Conservation (phyloP, 1,284 basidiomycete genomes). For the Ceratobasidium theobromae region DNA sequence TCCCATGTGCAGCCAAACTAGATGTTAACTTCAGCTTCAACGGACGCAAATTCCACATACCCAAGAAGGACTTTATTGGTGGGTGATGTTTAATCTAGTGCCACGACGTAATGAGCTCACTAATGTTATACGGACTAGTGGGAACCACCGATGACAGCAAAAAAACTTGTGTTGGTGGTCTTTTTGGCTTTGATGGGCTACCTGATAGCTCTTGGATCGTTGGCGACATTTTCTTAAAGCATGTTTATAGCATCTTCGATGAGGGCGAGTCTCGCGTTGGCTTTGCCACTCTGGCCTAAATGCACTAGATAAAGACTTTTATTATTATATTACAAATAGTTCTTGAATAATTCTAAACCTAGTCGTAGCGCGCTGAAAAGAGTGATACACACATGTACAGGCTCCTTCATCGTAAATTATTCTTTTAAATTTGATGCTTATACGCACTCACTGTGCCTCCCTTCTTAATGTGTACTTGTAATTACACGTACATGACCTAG, state of each 20-base stretch:
- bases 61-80: slow-evolving; percentile 33
- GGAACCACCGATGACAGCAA: slow-evolving; percentile 22
- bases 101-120: too few species aligned
- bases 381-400: too few species aligned
- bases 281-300: slow-evolving; percentile 32
- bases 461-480: too few species aligned
- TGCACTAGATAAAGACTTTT: neutral
- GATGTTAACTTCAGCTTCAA: slow-evolving; percentile 27
- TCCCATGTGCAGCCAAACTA: slow-evolving; percentile 26
- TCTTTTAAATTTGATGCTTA: too few species aligned
- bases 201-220: slow-evolving; percentile 32
- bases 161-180: slow-evolving; percentile 32
- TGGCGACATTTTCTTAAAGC: slow-evolving; percentile 36
- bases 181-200: slow-evolving; percentile 26
- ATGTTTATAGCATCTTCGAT: slow-evolving; percentile 34
- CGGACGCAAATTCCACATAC: slow-evolving; percentile 27
- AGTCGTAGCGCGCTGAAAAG: neutral
- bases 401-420: too few species aligned
- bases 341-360: too few species aligned
- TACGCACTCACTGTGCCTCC: too few species aligned
- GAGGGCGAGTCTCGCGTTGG: slow-evolving; percentile 32
- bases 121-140: too few species aligned
- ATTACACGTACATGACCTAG: too few species aligned
- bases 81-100: neutral
- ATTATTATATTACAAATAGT: too few species aligned